Conservation (phyloP, 441 rosid species). For the Gossypium schwendimanii region DNA sequence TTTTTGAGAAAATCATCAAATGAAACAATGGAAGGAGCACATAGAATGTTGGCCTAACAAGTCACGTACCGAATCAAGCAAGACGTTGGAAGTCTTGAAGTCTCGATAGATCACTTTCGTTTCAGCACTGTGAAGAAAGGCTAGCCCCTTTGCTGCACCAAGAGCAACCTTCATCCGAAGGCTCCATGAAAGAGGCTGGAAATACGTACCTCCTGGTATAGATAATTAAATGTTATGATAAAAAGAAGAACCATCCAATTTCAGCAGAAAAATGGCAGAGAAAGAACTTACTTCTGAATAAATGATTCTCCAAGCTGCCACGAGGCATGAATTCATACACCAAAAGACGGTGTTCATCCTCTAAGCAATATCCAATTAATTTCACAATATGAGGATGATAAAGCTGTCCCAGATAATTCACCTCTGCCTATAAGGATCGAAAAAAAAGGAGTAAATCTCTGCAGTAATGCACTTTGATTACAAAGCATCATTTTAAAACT, state of each 20-base stretch:
- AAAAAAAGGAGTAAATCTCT: slow-evolving; percentile 7
- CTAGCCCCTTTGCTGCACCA: slow-evolving; percentile 87
- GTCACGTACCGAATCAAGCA: slow-evolving; percentile 68
- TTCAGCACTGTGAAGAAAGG: slow-evolving; percentile 72
- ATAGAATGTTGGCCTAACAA: background rate
- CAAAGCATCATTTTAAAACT: background rate
- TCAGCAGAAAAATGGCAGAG: background rate
- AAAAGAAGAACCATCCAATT: background rate
- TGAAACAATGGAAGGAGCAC: background rate
- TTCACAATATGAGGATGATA: slow-evolving; percentile 76
- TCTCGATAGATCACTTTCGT: slow-evolving; percentile 76
- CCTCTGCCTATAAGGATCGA: slow-evolving; percentile 54
- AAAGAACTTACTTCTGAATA: slow-evolving; percentile 64
- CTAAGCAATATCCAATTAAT: slow-evolving; percentile 76
- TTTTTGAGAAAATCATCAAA: background rate
- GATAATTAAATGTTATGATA: background rate
- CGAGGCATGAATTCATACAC: slow-evolving; percentile 90
- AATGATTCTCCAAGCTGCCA: slow-evolving; percentile 88
- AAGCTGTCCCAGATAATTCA: slow-evolving; percentile 76
- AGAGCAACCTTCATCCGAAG: slow-evolving; percentile 76
- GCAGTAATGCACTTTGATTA: background rate
- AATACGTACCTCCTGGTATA: slow-evolving; percentile 68
- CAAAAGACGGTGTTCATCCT: slow-evolving; percentile 78
- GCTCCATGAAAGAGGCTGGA: slow-evolving; percentile 85
- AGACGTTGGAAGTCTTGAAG: slow-evolving; percentile 74